A percentile compares a stretch with the other conserved stretches of the same genome.
These are phyloP conservation scores for Beauveria rudraprayagi DNA, from an alignment of 2,329 filamentous ascomycete genomes.

Conservation along the genomic window DNA sequence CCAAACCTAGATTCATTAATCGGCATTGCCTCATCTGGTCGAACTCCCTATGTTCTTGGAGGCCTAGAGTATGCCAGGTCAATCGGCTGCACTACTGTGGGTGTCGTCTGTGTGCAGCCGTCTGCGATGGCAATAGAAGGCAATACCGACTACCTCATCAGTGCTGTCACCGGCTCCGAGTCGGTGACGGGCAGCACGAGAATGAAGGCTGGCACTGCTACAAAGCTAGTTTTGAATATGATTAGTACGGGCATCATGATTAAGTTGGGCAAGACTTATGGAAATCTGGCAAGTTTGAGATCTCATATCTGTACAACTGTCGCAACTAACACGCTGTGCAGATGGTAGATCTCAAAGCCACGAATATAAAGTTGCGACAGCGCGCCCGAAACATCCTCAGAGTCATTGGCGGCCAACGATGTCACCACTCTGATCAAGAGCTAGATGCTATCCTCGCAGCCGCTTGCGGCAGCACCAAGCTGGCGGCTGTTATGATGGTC, in stretches of 20 bases:
- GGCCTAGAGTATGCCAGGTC: slow-evolving; percentile 24
- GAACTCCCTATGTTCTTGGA: slow-evolving; percentile 33
- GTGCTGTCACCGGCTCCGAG: slow-evolving; percentile 32
- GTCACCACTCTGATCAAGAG: slow-evolving; percentile 15
- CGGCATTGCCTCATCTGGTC: slow-evolving; percentile 34
- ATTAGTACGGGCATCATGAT: slow-evolving; percentile 35
- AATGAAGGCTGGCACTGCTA: slow-evolving; percentile 37
- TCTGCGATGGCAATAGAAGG: slow-evolving; percentile 19
- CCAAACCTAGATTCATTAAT: slow-evolving; percentile 28
- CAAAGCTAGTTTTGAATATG: slow-evolving; percentile 34
- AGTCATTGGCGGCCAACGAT: slow-evolving; percentile 13
- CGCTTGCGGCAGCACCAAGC: slow-evolving; percentile 13
- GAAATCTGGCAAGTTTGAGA: slow-evolving; percentile 26
- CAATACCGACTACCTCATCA: slow-evolving; percentile 24
- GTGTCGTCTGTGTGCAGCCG: slow-evolving; percentile 29
- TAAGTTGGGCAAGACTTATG: slow-evolving; percentile 32
- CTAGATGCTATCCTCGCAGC: slow-evolving; percentile 14
- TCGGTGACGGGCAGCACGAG: slow-evolving; percentile 37
- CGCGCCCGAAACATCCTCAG: slow-evolving; percentile 19
- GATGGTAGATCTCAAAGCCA: slow-evolving; percentile 29
- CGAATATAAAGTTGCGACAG: slow-evolving; percentile 28
- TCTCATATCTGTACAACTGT: slow-evolving; percentile 8
- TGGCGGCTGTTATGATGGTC: slow-evolving; percentile 9
- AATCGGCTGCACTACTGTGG: slow-evolving; percentile 28
- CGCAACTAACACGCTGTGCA: neutral